Conservation (phyloP, 371 early-diverging fungal species). For the Rhizopus stolonifer region DNA sequence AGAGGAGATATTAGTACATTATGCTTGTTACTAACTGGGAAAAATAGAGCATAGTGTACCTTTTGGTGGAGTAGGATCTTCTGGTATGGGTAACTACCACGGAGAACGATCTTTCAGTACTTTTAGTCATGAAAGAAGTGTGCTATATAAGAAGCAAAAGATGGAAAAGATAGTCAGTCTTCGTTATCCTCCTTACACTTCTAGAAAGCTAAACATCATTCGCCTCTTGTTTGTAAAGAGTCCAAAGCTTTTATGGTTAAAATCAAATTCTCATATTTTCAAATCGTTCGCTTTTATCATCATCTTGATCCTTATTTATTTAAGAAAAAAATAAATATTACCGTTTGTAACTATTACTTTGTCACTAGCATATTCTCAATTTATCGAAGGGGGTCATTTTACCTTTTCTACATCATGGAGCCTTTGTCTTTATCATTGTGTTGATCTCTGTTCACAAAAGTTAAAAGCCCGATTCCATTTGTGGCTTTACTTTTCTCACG, state of each 20-base stretch:
- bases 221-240: conserved; percentile 37
- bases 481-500: no score
- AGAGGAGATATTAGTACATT: conserved; percentile 1
- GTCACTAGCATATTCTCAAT: no score
- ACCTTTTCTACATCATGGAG: no score
- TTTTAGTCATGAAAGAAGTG: conserved; percentile 72
- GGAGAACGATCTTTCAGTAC: conserved; percentile 74
- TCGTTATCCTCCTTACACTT: conserved; percentile 66
- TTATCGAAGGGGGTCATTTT: no score
- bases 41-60: conserved; percentile 65
- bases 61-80: conserved; percentile 91
- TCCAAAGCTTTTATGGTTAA: conserved; percentile 31
- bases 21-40: no score
- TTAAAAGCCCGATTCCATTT: no score
- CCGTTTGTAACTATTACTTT: no score
- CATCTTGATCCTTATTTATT: conserved; percentile 6
- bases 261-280: conserved; percentile 18
- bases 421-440: no score
- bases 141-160: conserved; percentile 50
- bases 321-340: neutral
- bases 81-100: conserved; percentile 89
- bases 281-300: conserved; percentile 11
- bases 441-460: no score
- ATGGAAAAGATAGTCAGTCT: conserved; percentile 37
- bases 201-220: conserved; percentile 32